A percentile compares a stretch with the other conserved stretches of the same genome.
phyloP scores from a whole-genome alignment of 345 rosid species.

The Citrus australasica region DNA sequence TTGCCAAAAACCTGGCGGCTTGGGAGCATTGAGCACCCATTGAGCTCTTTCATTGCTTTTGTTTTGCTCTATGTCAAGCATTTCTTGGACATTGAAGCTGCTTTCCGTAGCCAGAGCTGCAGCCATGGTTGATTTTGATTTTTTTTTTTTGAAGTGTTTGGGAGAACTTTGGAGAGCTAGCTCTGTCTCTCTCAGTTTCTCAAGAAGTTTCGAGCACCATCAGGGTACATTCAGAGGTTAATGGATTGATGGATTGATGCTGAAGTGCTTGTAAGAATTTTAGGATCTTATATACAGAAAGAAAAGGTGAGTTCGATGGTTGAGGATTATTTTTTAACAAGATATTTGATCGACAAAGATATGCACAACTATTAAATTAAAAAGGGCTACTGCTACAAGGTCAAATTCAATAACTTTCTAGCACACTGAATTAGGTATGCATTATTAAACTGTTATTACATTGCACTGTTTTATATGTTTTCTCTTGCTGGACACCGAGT shows the following conservation, averaged over 20 bases:
- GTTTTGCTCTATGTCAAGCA: conserved; percentile 36
- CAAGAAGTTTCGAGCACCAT: conserved; percentile 19
- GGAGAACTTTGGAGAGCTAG: conserved; percentile 56
- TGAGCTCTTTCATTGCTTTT: conserved; percentile 36
- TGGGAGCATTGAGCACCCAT: conserved; percentile 70
- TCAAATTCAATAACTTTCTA: neutral
- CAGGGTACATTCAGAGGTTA: neutral
- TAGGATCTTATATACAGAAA: conserved; percentile 24
- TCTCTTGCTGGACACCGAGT: neutral
- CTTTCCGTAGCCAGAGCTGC: conserved; percentile 30
- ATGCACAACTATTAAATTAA: neutral
- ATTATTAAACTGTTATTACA: neutral
- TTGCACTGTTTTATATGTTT: neutral
- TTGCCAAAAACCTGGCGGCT: conserved; percentile 61
- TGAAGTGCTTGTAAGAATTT: conserved; percentile 16
- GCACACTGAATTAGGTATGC: neutral
- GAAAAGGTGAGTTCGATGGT: conserved; percentile 32
- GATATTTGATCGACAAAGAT: neutral
- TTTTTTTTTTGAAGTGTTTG: conserved; percentile 83
- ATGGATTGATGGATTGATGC: conserved; percentile 20
- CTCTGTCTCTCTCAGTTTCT: conserved; percentile 22
- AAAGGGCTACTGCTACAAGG: too few relatives aligned
- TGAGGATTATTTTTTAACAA: conserved; percentile 14
- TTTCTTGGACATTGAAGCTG: conserved; percentile 25
- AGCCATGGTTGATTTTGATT: conserved; percentile 34